These are phyloP conservation scores for Penicillium ucsense DNA, from an alignment of 495 filamentous ascomycete genomes.

Conservation along the genomic window DNA sequence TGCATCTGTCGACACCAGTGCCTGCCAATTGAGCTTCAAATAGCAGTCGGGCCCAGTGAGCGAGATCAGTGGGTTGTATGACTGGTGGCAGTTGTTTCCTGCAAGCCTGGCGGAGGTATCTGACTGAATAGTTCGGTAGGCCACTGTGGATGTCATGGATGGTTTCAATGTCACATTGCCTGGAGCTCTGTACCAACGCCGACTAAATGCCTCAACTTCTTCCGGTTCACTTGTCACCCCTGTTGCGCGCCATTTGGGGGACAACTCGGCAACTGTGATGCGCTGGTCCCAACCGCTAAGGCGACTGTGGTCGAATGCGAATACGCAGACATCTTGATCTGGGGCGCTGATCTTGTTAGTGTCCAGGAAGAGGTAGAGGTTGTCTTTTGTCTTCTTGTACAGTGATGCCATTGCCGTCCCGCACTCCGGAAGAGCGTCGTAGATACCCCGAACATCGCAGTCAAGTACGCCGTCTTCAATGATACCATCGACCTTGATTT, in stretches of 20 bases:
- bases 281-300: constrained; percentile 47
- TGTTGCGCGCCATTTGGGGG: constrained; percentile 24
- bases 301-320: constrained; percentile 43
- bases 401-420: constrained; percentile 55
- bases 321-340: constrained; percentile 52
- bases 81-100: constrained; percentile 11
- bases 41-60: constrained; percentile 6
- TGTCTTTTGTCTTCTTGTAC: constrained; percentile 29
- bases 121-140: constrained; percentile 7
- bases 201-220: constrained; percentile 15
- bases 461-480: constrained; percentile 24
- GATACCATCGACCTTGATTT: constrained; percentile 22
- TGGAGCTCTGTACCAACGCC: constrained; percentile 11
- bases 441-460: constrained; percentile 43
- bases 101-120: constrained; percentile 5
- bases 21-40: constrained; percentile 4
- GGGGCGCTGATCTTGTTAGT: constrained; percentile 35
- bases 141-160: constrained; percentile 3
- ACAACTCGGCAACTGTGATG: constrained; percentile 32
- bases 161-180: constrained; percentile 3
- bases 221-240: not conserved
- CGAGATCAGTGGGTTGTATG: constrained; percentile 20
- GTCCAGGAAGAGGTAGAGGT: constrained; percentile 59
- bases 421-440: constrained; percentile 49
- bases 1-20: not conserved